Base-by-base conservation (phyloP, 371 early-diverging fungal genomes). In the Apophysomyces variabilis region DNA sequence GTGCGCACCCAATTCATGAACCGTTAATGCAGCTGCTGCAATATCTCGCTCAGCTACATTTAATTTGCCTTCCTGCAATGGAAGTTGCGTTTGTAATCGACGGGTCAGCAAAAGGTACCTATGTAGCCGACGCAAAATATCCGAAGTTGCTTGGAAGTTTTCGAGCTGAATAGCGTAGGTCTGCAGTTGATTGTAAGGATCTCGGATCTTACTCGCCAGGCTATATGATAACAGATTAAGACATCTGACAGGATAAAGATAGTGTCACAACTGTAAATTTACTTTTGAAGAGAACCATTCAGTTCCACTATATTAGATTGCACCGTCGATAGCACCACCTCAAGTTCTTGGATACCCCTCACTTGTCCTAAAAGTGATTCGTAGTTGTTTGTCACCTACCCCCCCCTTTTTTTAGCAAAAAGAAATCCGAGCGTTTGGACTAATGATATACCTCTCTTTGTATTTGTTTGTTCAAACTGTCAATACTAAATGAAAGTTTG, bases 381-480 rank as follows among this genome's bases (percentile, higher is more conserved):
- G 68, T 92, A 91, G 67, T 93, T 87, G 9, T 75, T 65, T 4
- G 88, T 78, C 14, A 93, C 90, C 93, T 92, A 77, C 37, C 16
- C n/a, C 59, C 1, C 12, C n/a, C n/a, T n/a, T n/a, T 41, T 43
- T 16, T 39, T 14, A 7, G 45, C 18, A n/a, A 66, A 14, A 44
- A 18, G 16, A 1, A 14, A 32, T 32, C 37, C 4, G 0, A 38
- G 21, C 12, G 8, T 32, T 37, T 9, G 16, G 32, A 46, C 13
- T 47, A 7, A 36, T 5, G 37, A 16, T 39, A 38, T 76, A 89
- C 93, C 83, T 91, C 88, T n/a, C 89, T 89, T 56, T 90, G 89
- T 6, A 93, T 85, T 57, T 91, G 89, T 66, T 90, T 91, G 66
- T 89, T 89, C 45, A 93, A 78, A 69, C 87, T 88, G 54, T 92